Conservation (phyloP, 192 early-diverging fungal genomes). For the Helicostylum pulchrum region DNA sequence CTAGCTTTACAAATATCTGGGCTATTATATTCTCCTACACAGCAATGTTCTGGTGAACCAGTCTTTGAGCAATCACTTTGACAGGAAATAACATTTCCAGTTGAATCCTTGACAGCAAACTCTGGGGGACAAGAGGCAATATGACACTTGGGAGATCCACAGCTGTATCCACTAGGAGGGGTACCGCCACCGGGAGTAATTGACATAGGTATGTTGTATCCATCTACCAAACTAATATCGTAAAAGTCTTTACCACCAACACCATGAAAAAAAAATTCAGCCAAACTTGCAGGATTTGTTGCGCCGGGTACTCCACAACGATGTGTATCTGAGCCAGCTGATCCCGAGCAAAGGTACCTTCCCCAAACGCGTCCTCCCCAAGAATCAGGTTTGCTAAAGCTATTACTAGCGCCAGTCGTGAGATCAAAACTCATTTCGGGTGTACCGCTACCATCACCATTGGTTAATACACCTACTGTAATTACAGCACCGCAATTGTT, state of each 20-base stretch:
- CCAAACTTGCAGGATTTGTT: conserved; percentile 24
- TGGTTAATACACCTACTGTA: conserved; percentile 27
- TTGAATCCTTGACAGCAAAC: conserved; percentile 15
- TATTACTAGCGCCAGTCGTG: background rate
- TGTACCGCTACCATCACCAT: conserved; percentile 2
- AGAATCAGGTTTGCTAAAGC: conserved; percentile 2
- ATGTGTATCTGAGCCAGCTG: background rate
- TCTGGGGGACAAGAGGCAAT: conserved; percentile 15
- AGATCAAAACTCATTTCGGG: conserved; percentile 17
- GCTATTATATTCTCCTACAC: conserved; percentile 16
- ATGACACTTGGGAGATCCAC: conserved; percentile 22
- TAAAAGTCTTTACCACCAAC: conserved; percentile 26
- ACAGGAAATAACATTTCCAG: conserved; percentile 24
- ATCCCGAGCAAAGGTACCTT: conserved; percentile 16
- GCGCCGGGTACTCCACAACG: conserved; percentile 25
- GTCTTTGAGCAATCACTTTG: conserved; percentile 25
- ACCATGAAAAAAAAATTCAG: conserved; percentile 31
- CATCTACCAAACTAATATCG: conserved; percentile 32
- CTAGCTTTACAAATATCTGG: conserved; percentile 13
- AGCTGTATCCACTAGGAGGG: conserved; percentile 7
- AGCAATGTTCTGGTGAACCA: conserved; percentile 20
- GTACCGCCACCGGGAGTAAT: background rate
- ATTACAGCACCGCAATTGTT: conserved; percentile 21
- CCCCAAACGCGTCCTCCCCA: conserved; percentile 33
- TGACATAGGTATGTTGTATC: conserved; percentile 28